Percentiles rank a stretch among this genome's conserved stretches.
Evolutionary conservation across 345 rosid genomes (phyloP).

Genomic region (Citrus medica): DNA sequence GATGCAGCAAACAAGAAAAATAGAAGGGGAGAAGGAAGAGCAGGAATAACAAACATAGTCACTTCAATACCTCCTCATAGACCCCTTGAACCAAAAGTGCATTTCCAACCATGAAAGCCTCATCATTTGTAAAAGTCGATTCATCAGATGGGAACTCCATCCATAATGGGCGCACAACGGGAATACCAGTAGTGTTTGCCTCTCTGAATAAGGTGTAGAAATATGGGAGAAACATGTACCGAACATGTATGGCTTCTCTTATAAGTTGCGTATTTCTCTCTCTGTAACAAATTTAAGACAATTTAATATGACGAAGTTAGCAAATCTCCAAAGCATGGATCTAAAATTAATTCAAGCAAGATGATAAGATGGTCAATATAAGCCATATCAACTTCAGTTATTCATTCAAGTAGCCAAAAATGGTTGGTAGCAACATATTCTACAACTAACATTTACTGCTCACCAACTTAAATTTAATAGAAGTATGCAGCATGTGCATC

Average conservation of each 20-base stretch:
- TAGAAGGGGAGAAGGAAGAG: neutral
- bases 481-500: neutral
- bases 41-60: neutral
- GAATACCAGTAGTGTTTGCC: constrained; percentile 84
- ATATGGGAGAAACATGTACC: constrained; percentile 86
- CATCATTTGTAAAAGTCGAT: constrained; percentile 78
- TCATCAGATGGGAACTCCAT: constrained; percentile 98
- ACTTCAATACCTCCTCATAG: constrained; percentile 61
- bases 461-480: neutral
- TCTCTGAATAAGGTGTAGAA: constrained; percentile 95
- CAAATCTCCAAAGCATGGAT: neutral
- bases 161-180: constrained; percentile 91
- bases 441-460: neutral
- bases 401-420: neutral
- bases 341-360: neutral
- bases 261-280: constrained; percentile 79
- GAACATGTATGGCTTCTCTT: constrained; percentile 84
- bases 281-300: constrained; percentile 40
- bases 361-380: neutral
- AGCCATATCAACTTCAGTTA: neutral
- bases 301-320: neutral
- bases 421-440: neutral
- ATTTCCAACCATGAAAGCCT: constrained; percentile 96
- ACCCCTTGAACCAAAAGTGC: constrained; percentile 94
- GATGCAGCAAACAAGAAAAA: constrained; percentile 3